Conservation (phyloP, 305 asterid species). For the Solanum chacoense region DNA sequence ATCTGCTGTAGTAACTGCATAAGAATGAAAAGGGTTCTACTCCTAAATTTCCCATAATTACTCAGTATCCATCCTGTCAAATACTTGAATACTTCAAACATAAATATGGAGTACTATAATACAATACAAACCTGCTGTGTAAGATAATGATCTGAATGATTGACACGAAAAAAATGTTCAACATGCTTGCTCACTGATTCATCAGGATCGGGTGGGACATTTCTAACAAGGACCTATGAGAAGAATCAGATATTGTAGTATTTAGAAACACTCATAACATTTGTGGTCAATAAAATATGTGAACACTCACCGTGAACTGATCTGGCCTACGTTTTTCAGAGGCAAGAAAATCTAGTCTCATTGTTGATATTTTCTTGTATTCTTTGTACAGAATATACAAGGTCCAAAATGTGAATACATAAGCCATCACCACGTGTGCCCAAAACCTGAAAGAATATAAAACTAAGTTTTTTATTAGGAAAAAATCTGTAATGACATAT, state of each 20-base stretch:
- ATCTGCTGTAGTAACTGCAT: not conserved
- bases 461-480: not conserved
- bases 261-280: not conserved
- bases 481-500: not conserved
- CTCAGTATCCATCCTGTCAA: not conserved
- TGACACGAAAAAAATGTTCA: slow-evolving; percentile 89
- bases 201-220: slow-evolving; percentile 88
- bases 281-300: not conserved
- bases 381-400: slow-evolving; percentile 72
- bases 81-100: not conserved
- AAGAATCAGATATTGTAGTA: not conserved
- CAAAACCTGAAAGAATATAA: slow-evolving; percentile 42
- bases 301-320: slow-evolving; percentile 69
- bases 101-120: not conserved
- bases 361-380: slow-evolving; percentile 45
- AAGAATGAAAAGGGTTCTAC: not conserved
- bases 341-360: slow-evolving; percentile 82
- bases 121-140: slow-evolving; percentile 57
- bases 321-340: slow-evolving; percentile 71
- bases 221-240: slow-evolving; percentile 90
- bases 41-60: not conserved
- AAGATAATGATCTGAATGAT: slow-evolving; percentile 79
- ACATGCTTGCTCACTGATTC: slow-evolving; percentile 84
- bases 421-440: slow-evolving; percentile 79
- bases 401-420: slow-evolving; percentile 76